Evolutionary conservation across 768 basidiomycete genomes (phyloP).

Genomic region (Tulasnella calospora): DNA sequence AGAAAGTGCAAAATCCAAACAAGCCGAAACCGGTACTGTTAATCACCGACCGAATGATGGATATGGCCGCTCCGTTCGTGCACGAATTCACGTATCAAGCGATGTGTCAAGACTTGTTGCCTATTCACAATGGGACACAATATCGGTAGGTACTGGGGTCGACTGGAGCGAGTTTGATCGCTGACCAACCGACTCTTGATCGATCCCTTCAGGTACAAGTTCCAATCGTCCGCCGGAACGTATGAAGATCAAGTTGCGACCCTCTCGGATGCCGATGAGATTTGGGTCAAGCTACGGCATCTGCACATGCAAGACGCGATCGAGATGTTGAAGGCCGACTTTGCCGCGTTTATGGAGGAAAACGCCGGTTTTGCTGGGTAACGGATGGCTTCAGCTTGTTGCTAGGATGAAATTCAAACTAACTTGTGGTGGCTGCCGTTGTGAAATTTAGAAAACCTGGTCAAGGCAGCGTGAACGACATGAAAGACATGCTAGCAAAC

Average conservation of each 20-base stretch:
- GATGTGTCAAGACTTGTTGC: constrained; percentile 92
- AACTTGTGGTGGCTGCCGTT: background rate
- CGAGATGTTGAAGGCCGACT: constrained; percentile 93
- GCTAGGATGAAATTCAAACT: background rate
- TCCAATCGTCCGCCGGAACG: constrained; percentile 79
- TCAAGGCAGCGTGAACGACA: constrained; percentile 86
- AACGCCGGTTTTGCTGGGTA: constrained; percentile 93
- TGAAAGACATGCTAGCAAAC: constrained; percentile 98
- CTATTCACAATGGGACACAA: constrained; percentile 76
- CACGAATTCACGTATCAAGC: constrained; percentile 99
- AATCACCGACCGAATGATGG: constrained; percentile 96
- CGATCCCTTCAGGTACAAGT: constrained; percentile 65
- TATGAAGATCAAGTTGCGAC: constrained; percentile 84
- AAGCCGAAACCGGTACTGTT: constrained; percentile 76
- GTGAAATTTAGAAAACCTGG: constrained; percentile 52
- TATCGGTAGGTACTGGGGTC: constrained; percentile 61
- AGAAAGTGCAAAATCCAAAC: constrained; percentile 40
- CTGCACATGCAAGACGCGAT: constrained; percentile 99
- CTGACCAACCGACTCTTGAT: background rate
- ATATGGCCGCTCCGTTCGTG: constrained; percentile 79
- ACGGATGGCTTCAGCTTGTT: constrained; percentile 30
- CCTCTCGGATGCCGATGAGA: constrained; percentile 79
- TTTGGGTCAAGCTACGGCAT: constrained; percentile 91
- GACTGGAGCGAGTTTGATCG: background rate
- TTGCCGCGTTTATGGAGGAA: constrained; percentile 89